These are phyloP conservation scores for Beauveria caledonica DNA, from an alignment of 2,329 filamentous ascomycete genomes.

Conservation along the genomic window DNA sequence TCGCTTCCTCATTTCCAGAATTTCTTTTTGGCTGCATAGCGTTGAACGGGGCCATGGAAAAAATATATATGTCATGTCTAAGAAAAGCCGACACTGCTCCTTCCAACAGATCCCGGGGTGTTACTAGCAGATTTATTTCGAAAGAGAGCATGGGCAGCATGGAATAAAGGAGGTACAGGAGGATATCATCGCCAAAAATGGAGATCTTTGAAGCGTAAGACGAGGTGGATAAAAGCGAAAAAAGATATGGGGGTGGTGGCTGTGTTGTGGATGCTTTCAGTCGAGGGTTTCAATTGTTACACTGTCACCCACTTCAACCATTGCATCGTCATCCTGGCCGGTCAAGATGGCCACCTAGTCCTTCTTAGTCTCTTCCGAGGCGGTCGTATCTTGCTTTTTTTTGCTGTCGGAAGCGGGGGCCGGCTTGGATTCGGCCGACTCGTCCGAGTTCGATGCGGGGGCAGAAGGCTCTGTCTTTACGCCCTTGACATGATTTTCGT, in stretches of 20 bases:
- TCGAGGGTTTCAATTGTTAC: slow-evolving; percentile 1
- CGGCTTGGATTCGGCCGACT: slow-evolving; percentile 12
- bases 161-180: slow-evolving; percentile 2
- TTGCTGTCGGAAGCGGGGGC: background rate
- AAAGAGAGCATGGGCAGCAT: background rate
- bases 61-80: slow-evolving; percentile 5
- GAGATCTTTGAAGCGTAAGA: slow-evolving; percentile 1
- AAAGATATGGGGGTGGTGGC: slow-evolving; percentile 3
- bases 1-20: background rate
- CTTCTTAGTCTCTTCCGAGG: slow-evolving; percentile 25
- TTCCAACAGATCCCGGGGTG: background rate
- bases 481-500: slow-evolving; percentile 14
- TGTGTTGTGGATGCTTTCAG: background rate
- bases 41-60: background rate
- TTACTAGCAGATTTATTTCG: background rate
- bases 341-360: slow-evolving; percentile 25
- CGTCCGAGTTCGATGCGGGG: slow-evolving; percentile 7
- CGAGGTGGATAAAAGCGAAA: slow-evolving; percentile 2
- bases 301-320: slow-evolving; percentile 15
- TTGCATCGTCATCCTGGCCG: slow-evolving; percentile 10
- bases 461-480: slow-evolving; percentile 15
- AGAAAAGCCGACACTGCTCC: slow-evolving; percentile 4
- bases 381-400: background rate
- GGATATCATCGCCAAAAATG: slow-evolving; percentile 9
- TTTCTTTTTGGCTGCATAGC: background rate